Base-by-base conservation (phyloP, 2,329 filamentous ascomycete species). In the Pseudogymnoascus sp. region DNA sequence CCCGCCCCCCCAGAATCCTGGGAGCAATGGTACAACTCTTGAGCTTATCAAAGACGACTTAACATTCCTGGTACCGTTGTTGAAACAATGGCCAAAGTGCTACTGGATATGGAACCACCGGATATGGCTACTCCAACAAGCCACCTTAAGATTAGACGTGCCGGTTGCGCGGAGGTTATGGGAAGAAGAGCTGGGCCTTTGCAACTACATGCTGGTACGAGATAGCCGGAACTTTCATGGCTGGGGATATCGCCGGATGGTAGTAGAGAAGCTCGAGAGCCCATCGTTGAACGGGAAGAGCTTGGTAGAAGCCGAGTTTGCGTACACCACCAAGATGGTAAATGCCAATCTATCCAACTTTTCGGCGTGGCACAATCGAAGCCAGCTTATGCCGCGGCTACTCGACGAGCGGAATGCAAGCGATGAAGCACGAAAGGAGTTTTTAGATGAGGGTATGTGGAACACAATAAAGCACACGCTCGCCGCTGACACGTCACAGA, bases 71-170 rank as follows among this genome's bases (percentile, higher is more conserved):
- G 84, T 97, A 41, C 90, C 91, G 0, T 81, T 99, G 17, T 83
- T 99, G 59, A 82, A 90, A 66, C 85, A 91, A 67, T 93, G 86
- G 67, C 94, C 94, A 5, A 99, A 99, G 74, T 97, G 94, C 80
- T 99, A 99, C 78, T 97, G 94, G 93, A 93, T 99, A 71, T 99
- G 94, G 94, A 96, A 96, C 69, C 93, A 97, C 75, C 87, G 94
- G 29, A 77, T 88, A 51, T 99, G 94, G 92, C 79, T 93, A 2
- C 79, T 99, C 12, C 79, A 87, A 61, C 84, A 91, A 73, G 86
- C 87, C 35, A 89, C 88, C 55, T 73, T 80, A 10, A 79, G 86
- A 15, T 79, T 96, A 8, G 81, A 85, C 2, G 65, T 75, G 1
- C 63, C 77, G 0, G 71, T 78, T 13, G 84, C 91, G 1, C 81